Conservation (phyloP, 2,329 filamentous ascomycete genomes). For the Mycosphaerella arachidis region DNA sequence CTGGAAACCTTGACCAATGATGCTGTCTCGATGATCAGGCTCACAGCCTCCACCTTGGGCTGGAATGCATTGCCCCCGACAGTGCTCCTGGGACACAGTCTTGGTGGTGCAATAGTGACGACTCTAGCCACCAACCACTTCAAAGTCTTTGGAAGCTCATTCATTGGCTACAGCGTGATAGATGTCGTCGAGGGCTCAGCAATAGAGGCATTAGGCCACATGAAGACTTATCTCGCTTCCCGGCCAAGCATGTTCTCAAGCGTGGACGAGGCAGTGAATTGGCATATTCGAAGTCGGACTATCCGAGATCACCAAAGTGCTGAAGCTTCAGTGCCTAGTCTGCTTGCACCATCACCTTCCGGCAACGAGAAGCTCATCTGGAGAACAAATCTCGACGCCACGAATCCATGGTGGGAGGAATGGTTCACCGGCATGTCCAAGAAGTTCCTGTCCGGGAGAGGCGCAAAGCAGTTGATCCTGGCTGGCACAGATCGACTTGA, state of each 20-base stretch:
- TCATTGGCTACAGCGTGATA: constrained; percentile 83
- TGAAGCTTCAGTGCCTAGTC: constrained; percentile 75
- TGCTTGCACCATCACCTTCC: constrained; percentile 53
- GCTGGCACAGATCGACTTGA: constrained; percentile 88
- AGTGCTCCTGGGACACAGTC: constrained; percentile 82
- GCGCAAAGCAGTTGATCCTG: constrained; percentile 78
- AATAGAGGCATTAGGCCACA: constrained; percentile 88
- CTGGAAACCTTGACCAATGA: constrained; percentile 70
- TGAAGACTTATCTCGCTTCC: constrained; percentile 85
- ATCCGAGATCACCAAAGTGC: constrained; percentile 81
- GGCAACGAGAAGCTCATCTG: constrained; percentile 59
- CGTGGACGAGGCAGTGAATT: constrained; percentile 77
- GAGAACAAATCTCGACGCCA: constrained; percentile 77
- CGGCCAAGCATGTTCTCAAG: constrained; percentile 75
- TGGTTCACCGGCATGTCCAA: constrained; percentile 87
- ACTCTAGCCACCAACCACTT: constrained; percentile 61
- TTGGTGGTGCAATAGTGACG: constrained; percentile 87
- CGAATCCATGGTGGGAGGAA: constrained; percentile 86
- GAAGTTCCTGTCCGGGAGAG: constrained; percentile 77
- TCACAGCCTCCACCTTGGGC: constrained; percentile 62
- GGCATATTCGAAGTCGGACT: constrained; percentile 86
- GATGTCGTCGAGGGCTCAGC: constrained; percentile 95
- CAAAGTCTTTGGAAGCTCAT: constrained; percentile 53
- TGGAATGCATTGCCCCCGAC: constrained; percentile 72
- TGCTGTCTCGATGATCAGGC: constrained; percentile 62